Base-by-base conservation (phyloP, 805 yeast species). In the Yarrowia porcina region DNA sequence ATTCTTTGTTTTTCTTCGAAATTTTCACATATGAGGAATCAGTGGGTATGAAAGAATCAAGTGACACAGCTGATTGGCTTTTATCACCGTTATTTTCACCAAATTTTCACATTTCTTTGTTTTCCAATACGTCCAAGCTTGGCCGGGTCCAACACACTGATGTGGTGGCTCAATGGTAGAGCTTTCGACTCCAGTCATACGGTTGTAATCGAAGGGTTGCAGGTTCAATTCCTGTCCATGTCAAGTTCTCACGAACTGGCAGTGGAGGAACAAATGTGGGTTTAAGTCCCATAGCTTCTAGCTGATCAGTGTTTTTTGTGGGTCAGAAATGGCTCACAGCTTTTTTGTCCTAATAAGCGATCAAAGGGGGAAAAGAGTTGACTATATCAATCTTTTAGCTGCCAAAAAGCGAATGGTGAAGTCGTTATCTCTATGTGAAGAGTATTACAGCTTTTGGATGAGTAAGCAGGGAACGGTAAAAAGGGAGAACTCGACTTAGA, bases 161-260 rank as follows among this genome's bases (percentile, higher is more conserved):
- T 54, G 61, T 54, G 83, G 85, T 83, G 87, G 87, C 87, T 83
- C 87, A 83, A 83, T 83, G 87, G 87, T 83, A 83, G 87, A 83
- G 87, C 87, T 82, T 83, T 83, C 84, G 87, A 83, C 84, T 83
- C 87, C 87, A 83, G 82, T 67, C 57, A 11, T 7, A 4, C 10
- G 54, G 62, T 57, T 57, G 62, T 39, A 73, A 83, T 83, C 88
- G 84, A 82, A 83, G 82, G 88, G 88, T 83, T 84, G 88, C 88
- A 84, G 87, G 88, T 84, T 84, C 88, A 82, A 84, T 82, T 84
- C 88, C 87, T 84, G 88, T 83, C 86, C 85, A 86, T 83, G 85
- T 82, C 86, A 82, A 52, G 54, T 47, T 47, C 39, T 23, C 27
- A 8, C 12, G 44, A 39, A 39, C 44, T 39, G 44, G 44, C 44